Base-by-base conservation (phyloP, 1,284 basidiomycete species). In the Caloboletus inedulis region DNA sequence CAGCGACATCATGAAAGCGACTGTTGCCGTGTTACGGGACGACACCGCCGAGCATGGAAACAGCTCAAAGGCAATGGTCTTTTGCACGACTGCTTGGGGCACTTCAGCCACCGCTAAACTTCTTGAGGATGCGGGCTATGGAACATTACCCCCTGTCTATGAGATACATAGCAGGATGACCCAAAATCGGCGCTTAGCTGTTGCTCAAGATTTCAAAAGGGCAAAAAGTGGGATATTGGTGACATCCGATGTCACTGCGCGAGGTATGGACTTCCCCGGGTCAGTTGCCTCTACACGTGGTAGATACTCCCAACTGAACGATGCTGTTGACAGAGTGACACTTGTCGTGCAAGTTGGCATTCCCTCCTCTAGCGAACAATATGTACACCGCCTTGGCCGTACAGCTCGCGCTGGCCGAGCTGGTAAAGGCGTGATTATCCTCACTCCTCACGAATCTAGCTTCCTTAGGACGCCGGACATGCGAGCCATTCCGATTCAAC, bases 321-420 rank as follows among this genome's bases (percentile, higher is more conserved):
- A 51, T 37, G 8, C 9, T 31, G 16, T 51, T 41, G 46, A 72
- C 74, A 62, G 85, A 13, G 77, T 84, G 19, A 80, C 81, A 0
- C 69, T 78, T 3, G 78, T 89, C 41, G 62, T 87, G 12, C 86
- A 89, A 65, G 68, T 81, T 31, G 84, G 94, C 58, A 87, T 95
- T 59, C 92, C 94, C 0, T 79, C 85, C 7, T 87, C 87, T 19
- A 76, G 88, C 2, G 77, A 93, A 45, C 85, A 92, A 29, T 97
- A 96, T 68, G 86, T 97, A 31, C 94, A 97, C 68, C 87, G 94
- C 44, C 89, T 96, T 14, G 94, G 94, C 19, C 82, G 94, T 50
- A 96, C 94, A 2, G 94, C 94, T 0, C 84, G 94, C 51, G 93
- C 93, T 0, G 90, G 62, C 74, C 82, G 67, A 80, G 85, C 56